Evolutionary conservation across 768 basidiomycete genomes (phyloP), one percentile per base, ranked within the genome.

Genomic region (Suillus ampliporus): DNA sequence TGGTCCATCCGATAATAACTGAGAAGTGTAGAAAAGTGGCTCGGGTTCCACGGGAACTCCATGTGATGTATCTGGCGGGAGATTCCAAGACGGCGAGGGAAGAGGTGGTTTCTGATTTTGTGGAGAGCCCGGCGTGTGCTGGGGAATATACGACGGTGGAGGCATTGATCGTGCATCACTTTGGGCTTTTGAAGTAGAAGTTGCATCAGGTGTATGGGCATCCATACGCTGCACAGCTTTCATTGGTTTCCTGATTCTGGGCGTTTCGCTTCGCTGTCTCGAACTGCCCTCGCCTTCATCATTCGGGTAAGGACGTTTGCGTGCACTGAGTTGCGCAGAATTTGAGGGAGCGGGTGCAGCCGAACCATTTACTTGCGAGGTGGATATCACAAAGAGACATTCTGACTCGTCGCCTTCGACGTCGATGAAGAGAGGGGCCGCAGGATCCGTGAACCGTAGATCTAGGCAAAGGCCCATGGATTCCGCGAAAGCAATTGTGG

Each of bases 401-500:
- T 90, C 86, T 1, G 79, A 79, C 60, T 81, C 80, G 67, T 94
- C 91, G 10, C 86, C 83, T 69, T 91, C 89, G 44, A 92, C 81
- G 56, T 89, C 87, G 63, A 94, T 89, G 68, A 86, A 90, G n/a
- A 95, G 77, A 11, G 93, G 91, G 13, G 84, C 83, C 15, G 84
- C 81, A 3, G 91, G 86, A 64, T 91, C 86, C 0, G 90, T 93
- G 75, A 94, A 93, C 9, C 88, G 86, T 58, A 95, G 78, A 57
- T 89, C 86, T 23, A 94, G 80, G 6, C 86, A 71, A 41, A 87
- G 77, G 13, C 84, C 78, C 77, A 87, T 86, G 4, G 87, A 84
- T 69, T 94, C 92, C 1, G 91, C 91, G 71, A 88, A 93, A 8
- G 87, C 82, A 60, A 93, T 88, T 1, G 91, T 90, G 7, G 92